Evolutionary conservation across 352 stramenopile genomes (phyloP).

Genomic region (Phytophthora pinifolia): DNA sequence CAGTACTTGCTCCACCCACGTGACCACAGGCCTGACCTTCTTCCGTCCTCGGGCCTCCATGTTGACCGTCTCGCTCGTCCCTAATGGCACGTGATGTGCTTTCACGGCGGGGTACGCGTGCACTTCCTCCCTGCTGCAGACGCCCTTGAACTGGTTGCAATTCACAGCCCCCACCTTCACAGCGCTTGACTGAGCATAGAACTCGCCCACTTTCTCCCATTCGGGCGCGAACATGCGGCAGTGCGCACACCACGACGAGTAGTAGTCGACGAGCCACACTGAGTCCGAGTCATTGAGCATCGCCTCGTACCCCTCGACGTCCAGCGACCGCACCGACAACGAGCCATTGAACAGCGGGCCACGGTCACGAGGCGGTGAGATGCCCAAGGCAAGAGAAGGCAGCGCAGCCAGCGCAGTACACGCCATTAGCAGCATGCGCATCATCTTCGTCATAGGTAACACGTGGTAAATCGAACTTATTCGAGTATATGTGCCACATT

Average conservation of each 20-base stretch:
- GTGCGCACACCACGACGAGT: constrained; percentile 76
- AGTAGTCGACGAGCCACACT: constrained; percentile 77
- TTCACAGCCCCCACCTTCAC: constrained; percentile 67
- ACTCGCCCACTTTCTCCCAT: constrained; percentile 59
- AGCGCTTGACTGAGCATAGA: constrained; percentile 45
- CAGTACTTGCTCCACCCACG: constrained; percentile 57
- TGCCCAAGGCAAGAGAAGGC: background rate
- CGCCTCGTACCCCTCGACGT: constrained; percentile 34
- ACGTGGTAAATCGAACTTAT: constrained; percentile 12
- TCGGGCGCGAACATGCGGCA: constrained; percentile 69
- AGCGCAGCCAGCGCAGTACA: constrained; percentile 5
- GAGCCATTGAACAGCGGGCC: constrained; percentile 53
- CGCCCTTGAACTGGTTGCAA: constrained; percentile 48
- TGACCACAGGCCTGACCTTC: constrained; percentile 44
- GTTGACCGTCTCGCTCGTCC: constrained; percentile 20
- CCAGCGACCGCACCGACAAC: constrained; percentile 42
- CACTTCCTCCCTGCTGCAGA: constrained; percentile 56
- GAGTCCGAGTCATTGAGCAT: constrained; percentile 43
- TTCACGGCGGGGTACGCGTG: constrained; percentile 57
- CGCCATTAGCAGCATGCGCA: constrained; percentile 2
- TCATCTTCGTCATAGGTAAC: constrained; percentile 2
- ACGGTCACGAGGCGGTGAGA: constrained; percentile 29
- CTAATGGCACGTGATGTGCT: constrained; percentile 59
- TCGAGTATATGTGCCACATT: constrained; percentile 1
- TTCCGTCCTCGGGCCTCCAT: constrained; percentile 30